Conservation (phyloP, 2,329 filamentous ascomycete genomes). For the Tolypocladium ovalisporum region DNA sequence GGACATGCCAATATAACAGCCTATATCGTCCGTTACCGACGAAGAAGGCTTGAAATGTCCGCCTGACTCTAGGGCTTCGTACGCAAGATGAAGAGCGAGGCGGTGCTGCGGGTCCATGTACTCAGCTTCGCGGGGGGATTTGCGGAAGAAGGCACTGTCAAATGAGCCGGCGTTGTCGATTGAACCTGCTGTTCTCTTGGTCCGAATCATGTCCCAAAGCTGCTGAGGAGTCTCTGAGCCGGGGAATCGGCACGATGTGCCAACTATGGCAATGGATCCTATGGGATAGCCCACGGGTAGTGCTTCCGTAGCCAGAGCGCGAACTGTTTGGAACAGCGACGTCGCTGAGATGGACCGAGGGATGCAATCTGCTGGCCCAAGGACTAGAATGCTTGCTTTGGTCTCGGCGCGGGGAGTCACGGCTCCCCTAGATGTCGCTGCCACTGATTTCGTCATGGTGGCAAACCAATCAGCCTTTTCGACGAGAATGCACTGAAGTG, state of each 20-base stretch:
- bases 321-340: neutral
- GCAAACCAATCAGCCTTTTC: neutral
- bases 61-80: conserved; percentile 17
- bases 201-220: conserved; percentile 7
- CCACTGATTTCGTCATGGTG: neutral
- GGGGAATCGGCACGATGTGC: neutral
- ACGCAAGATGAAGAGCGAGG: conserved; percentile 20
- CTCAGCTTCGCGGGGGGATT: conserved; percentile 14
- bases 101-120: conserved; percentile 23
- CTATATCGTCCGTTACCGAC: conserved; percentile 4
- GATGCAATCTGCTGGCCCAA: neutral
- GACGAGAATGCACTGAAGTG: neutral
- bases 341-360: neutral
- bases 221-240: conserved; percentile 1
- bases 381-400: neutral
- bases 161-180: conserved; percentile 7
- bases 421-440: neutral
- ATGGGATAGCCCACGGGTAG: neutral
- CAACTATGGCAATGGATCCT: neutral
- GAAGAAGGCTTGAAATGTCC: conserved; percentile 6
- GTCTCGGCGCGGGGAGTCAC: neutral
- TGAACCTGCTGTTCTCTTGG: conserved; percentile 3
- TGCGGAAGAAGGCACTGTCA: conserved; percentile 18
- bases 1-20: conserved; percentile 14
- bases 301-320: neutral